phyloP scores from a whole-genome alignment of 352 stramenopile genomes.

The Labyrinthula sp. region DNA sequence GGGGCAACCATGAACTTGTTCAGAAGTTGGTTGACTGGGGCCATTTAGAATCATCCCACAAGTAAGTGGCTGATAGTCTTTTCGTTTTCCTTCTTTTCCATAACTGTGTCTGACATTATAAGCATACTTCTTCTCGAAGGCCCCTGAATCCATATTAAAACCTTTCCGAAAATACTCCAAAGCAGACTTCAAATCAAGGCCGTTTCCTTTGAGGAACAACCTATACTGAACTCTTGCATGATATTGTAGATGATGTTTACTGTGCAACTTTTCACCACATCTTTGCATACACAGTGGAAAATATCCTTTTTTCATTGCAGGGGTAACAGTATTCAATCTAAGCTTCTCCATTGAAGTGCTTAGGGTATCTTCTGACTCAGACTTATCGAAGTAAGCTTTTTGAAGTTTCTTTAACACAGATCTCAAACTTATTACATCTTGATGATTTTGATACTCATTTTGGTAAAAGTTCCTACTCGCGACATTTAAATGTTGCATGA shows the following conservation, averaged over 20 bases:
- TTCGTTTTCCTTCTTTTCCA: conserved; percentile 93
- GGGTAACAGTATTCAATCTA: conserved; percentile 1
- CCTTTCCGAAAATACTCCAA: conserved; percentile 77
- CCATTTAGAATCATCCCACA: conserved; percentile 88
- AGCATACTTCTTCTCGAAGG: conserved; percentile 94
- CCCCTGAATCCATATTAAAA: conserved; percentile 63
- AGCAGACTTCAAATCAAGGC: conserved; percentile 80
- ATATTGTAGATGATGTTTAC: conserved; percentile 89
- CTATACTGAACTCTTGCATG: conserved; percentile 84
- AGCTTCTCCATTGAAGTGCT: no score
- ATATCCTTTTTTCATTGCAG: conserved; percentile 3
- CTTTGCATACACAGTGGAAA: conserved; percentile 96
- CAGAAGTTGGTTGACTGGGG: conserved; percentile 62
- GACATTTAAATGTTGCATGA: conserved; percentile 65
- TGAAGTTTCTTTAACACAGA: conserved; percentile 79
- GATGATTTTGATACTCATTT: conserved; percentile 36
- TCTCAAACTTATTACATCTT: conserved; percentile 68
- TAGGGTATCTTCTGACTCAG: conserved; percentile 33
- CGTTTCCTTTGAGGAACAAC: conserved; percentile 92
- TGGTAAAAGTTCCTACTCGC: conserved; percentile 62
- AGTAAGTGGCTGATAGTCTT: conserved; percentile 67
- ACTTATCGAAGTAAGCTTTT: conserved; percentile 70
- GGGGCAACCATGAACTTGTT: conserved; percentile 85
- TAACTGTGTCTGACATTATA: conserved; percentile 99
- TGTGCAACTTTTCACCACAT: conserved; percentile 69